A percentile compares a stretch with the other conserved stretches of the same genome.
phyloP scores from a whole-genome alignment of 768 basidiomycete genomes.

The Auricularia auricula-judae region DNA sequence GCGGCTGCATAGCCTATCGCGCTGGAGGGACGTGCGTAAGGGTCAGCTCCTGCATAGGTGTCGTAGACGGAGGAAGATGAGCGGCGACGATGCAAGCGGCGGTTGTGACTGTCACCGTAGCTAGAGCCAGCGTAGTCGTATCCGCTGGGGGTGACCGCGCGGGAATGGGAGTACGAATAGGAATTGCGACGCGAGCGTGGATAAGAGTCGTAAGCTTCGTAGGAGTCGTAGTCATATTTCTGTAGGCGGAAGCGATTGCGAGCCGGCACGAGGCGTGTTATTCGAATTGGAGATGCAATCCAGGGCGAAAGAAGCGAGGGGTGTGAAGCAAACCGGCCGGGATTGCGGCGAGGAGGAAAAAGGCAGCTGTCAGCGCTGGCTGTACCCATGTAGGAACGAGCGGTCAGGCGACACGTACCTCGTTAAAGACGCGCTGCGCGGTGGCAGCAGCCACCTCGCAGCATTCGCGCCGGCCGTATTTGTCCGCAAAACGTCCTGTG shows the following conservation, averaged over 20 bases:
- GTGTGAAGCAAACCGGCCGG: too few relatives aligned
- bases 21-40: background rate
- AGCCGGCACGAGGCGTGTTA: too few relatives aligned
- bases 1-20: background rate
- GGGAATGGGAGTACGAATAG: background rate
- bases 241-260: background rate
- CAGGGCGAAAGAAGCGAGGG: too few relatives aligned
- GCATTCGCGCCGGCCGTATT: constrained; percentile 36
- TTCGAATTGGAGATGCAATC: too few relatives aligned
- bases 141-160: background rate
- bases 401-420: constrained; percentile 21
- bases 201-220: background rate
- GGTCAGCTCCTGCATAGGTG: background rate
- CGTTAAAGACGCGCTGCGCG: constrained; percentile 46
- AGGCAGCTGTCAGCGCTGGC: background rate
- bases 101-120: background rate
- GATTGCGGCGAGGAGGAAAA: background rate
- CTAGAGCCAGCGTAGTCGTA: background rate
- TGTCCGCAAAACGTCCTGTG: constrained; percentile 32
- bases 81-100: background rate
- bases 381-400: background rate
- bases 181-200: background rate
- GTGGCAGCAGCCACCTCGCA: constrained; percentile 61
- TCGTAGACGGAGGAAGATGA: background rate
- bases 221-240: constrained; percentile 1